Evolutionary conservation across 73 alveolate species (phyloP).

Genomic region (Urostyla sp.): DNA sequence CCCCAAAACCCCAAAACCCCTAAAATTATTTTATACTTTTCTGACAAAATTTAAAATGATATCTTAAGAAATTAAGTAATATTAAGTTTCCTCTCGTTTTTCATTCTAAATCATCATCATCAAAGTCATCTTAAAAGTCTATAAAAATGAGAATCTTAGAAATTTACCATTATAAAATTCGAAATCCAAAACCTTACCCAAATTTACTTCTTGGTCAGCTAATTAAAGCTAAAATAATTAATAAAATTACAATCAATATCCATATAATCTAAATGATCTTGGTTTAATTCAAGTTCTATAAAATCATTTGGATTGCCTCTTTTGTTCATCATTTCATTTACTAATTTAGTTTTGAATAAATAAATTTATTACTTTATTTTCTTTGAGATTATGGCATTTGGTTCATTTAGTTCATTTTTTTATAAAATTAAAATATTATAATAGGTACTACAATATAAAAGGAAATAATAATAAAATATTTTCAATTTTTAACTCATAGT

Average conservation of each 20-base stretch:
- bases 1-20: background rate
- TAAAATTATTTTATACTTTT: background rate
- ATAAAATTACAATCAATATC: background rate
- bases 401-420: background rate
- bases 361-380: too few relatives aligned
- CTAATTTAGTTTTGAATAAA: constrained; percentile 1
- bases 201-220: background rate
- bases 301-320: too few relatives aligned
- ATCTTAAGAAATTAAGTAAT: constrained; percentile 2
- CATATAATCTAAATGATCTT: background rate
- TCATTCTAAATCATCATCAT: constrained; percentile 48
- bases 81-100: background rate
- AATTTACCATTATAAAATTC: constrained; percentile 41
- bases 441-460: too few relatives aligned
- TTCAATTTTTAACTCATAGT: too few relatives aligned
- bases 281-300: too few relatives aligned
- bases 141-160: background rate
- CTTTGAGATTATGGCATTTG: too few relatives aligned
- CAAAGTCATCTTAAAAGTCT: constrained; percentile 49
- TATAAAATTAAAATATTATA: too few relatives aligned
- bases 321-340: too few relatives aligned
- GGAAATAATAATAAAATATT: too few relatives aligned
- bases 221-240: background rate
- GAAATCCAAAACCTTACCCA: constrained; percentile 3
- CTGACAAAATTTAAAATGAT: background rate